Evolutionary conservation across 2,329 filamentous ascomycete species (phyloP).

Genomic region (Fusarium sp.): DNA sequence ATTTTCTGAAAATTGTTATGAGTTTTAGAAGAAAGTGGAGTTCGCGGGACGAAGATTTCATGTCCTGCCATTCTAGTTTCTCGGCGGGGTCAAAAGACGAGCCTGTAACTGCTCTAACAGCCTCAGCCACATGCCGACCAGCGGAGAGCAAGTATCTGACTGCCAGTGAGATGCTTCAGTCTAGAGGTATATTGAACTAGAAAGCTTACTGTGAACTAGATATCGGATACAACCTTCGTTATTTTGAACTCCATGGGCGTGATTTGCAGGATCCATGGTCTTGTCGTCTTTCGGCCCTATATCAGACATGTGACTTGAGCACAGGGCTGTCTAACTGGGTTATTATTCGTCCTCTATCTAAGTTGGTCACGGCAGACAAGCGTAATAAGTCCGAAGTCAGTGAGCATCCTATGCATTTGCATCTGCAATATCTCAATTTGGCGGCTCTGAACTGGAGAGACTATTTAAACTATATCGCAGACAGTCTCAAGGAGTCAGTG

Average conservation of each 20-base stretch:
- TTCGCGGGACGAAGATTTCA: slow-evolving; percentile 5
- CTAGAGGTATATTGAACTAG: too few relatives aligned
- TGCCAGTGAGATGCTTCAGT: too few relatives aligned
- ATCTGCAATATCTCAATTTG: not conserved
- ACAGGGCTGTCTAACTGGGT: not conserved
- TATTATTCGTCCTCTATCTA: not conserved
- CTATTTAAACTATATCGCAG: not conserved
- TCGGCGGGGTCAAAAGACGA: too few relatives aligned
- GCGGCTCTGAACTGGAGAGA: slow-evolving; percentile 1
- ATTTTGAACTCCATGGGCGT: slow-evolving; percentile 2
- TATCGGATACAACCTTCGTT: slow-evolving; percentile 2
- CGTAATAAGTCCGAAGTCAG: not conserved
- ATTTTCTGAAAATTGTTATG: slow-evolving; percentile 6
- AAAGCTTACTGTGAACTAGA: not conserved
- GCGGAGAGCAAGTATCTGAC: too few relatives aligned
- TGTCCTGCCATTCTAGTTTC: not conserved
- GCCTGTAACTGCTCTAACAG: too few relatives aligned
- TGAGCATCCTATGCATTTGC: not conserved
- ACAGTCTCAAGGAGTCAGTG: slow-evolving; percentile 1
- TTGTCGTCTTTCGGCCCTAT: not conserved
- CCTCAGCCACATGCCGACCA: too few relatives aligned
- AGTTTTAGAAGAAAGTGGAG: not conserved
- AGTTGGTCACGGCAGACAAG: too few relatives aligned
- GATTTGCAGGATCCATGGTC: not conserved
- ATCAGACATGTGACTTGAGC: not conserved